Evolutionary conservation across 2,329 filamentous ascomycete genomes (phyloP), one percentile per base, ranked within the genome.

Genomic region (Pseudogymnoascus sp.): DNA sequence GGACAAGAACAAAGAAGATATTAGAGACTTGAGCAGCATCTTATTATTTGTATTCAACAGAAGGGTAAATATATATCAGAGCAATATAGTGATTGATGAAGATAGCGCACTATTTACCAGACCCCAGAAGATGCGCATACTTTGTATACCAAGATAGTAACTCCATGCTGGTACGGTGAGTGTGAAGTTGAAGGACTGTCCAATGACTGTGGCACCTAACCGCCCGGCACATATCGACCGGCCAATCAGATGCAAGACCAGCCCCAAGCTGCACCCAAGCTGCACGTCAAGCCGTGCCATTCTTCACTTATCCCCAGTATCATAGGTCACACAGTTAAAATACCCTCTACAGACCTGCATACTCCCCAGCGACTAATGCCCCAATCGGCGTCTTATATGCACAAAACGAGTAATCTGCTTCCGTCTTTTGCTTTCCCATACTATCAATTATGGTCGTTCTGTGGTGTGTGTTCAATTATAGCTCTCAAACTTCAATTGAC

Each of bases 231-330:
- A 56, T 56, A 56, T 56, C 50, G 16, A 7, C 28, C 1, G 5
- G 28, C 44, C 50, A 56, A 56, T 56, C n/a, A 56, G 50, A 34
- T 8, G 16, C 28, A 56, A 34, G 28, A 34, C 28, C 8, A 8
- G 50, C 50, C n/a, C 50, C 50, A 56, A 56, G 28, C 50, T 56
- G 50, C 28, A 34, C 50, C 16, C 28, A 56, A 56, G 50, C 28
- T 34, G 50, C 50, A 56, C 50, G 28, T 56, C 50, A 34, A 56
- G 28, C 50, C 28, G 50, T 56, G 50, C 50, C 50, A 56, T 61
- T 61, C 59, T 61, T 46, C 59, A 38, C 59, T 46, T 31, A 46
- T 61, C 59, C 36, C 59, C 34, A 46, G 50, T 56, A 34, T 56
- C 50, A 56, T 34, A 34, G 50, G 50, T 56, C 50, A 56, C 50